Evolutionary conservation across 345 rosid genomes (phyloP), one percentile per base, ranked within the genome.

Genomic region (Excoecaria agallocha): DNA sequence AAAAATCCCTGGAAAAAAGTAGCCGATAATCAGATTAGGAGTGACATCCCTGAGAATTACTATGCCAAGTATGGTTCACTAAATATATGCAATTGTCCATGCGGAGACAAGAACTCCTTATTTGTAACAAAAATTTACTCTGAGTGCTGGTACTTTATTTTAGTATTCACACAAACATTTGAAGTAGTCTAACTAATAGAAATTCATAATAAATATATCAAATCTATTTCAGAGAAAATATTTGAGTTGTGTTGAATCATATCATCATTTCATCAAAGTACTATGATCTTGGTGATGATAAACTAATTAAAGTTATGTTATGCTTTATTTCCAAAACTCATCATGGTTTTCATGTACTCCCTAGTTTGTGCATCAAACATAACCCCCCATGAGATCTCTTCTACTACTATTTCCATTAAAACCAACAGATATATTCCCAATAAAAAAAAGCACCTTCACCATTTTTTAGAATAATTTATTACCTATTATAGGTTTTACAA

Each of bases 1-100:
- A 90, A 81, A 76, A 84, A 86, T 37, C 79, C 83, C 95, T 90
- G 82, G 54, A 76, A 78, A 72, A 61, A 41, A 13, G 46, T 55
- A 78, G 79, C 72, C 43, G 54, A 52, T 75, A 61, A 69, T 74
- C 30, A 76, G 64, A 59, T 69, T 55, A 68, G 43, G 63, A 71
- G 71, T 30, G 59, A 72, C 62, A 57, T 12, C 71, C 65, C 19
- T 20, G 57, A 69, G 73, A 70, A 74, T 66, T 57, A 35, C 24
- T 70, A 41, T 70, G 68, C 57, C 72, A 73, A 77, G 17, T 45
- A 56, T 15, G 54, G 25, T 51, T 72, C 54, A 68, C 70, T 73
- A 54, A 62, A 50, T 73, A 65, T 20, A 74, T 35, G 66, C 49
- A 57, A 6, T 55, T 30, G 46, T 52, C 64, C 74, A 54, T 37